Base-by-base conservation (phyloP, 441 rosid genomes). In the Jatropha podagrica region DNA sequence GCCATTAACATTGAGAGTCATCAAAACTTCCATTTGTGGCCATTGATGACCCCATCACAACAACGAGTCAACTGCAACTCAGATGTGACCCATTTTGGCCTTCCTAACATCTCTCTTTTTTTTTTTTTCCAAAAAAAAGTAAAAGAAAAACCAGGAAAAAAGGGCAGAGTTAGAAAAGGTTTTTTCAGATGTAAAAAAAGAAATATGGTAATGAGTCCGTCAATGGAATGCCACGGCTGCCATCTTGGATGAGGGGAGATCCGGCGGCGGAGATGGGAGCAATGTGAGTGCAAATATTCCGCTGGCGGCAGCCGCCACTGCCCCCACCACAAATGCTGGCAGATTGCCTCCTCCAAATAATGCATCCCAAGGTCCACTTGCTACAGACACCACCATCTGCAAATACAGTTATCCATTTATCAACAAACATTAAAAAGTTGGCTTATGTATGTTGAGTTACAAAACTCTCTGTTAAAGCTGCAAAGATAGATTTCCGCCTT, bases 211-310 rank as follows among this genome's bases (percentile, higher is more conserved):
- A 12, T 58, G 48, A 27, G 12, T 40, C 2, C 15, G 4, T 86
- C 79, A 91, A 79, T 85, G 91, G 81, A 79, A 81, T 32, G 17
- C 84, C 85, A 76, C 37, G 27, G 51, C 70, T 65, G 76, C 73
- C 26, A 74, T 27, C 78, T 86, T 86, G 60, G 75, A 2, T 0
- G 72, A 49, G 7, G 86, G 67, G 20, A 65, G 37, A 42, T 90
- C 94, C 0, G 90, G 81, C 3, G 92, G 86, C 1, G 96, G 97
- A 26, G 95, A 85, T 52, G 98, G 99, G 7, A 95, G 88, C 74
- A 89, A 40, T 51, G 89, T 86, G 48, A 90, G 72, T 0, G 97
- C 94, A 15, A 90, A 68, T 32, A 85, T 73, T 42, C 91, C 92
- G 74, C 99, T 95, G 0, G 73, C 78, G 0, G 89, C 82, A 0